These are phyloP conservation scores for Apiospora marii DNA, from an alignment of 2,329 filamentous ascomycete species.

Conservation along the genomic window DNA sequence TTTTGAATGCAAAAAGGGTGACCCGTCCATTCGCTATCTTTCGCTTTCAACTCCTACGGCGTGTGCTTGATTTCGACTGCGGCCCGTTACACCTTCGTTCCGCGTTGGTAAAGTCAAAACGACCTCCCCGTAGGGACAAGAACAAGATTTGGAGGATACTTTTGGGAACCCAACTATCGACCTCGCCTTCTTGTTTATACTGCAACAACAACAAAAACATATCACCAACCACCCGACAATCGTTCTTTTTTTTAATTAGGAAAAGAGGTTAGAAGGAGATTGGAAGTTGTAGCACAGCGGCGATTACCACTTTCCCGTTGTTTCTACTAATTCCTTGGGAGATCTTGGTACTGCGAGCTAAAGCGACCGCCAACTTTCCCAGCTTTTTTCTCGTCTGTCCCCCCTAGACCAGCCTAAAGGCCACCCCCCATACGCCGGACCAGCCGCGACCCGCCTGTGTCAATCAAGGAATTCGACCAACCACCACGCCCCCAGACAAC, in stretches of 20 bases:
- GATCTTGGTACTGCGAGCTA: slow-evolving; percentile 13
- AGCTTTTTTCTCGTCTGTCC: slow-evolving; percentile 8
- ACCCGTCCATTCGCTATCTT: slow-evolving; percentile 22
- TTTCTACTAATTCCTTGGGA: slow-evolving; percentile 7
- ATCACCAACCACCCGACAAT: slow-evolving; percentile 18
- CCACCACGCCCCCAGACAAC: slow-evolving; percentile 10
- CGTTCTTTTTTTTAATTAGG: slow-evolving; percentile 18
- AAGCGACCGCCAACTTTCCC: slow-evolving; percentile 13
- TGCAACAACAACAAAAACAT: slow-evolving; percentile 23
- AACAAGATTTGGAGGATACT: slow-evolving; percentile 21
- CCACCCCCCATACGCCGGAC: slow-evolving; percentile 15
- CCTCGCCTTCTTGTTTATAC: slow-evolving; percentile 17
- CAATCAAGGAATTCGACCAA: slow-evolving; percentile 18
- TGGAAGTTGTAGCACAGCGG: neutral
- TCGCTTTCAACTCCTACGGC: slow-evolving; percentile 18
- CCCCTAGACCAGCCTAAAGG: slow-evolving; percentile 4
- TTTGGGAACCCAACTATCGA: slow-evolving; percentile 16
- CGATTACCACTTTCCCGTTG: neutral
- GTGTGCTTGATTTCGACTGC: slow-evolving; percentile 14
- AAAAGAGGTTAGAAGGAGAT: neutral
- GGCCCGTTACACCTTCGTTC: slow-evolving; percentile 27
- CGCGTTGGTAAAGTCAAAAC: slow-evolving; percentile 24
- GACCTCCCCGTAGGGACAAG: slow-evolving; percentile 20
- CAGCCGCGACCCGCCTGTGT: slow-evolving; percentile 20
- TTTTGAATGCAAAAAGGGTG: slow-evolving; percentile 12